Evolutionary conservation across 2,329 filamentous ascomycete species (phyloP), one percentile per base, ranked within the genome.

Genomic region (Macrophomina tecta): DNA sequence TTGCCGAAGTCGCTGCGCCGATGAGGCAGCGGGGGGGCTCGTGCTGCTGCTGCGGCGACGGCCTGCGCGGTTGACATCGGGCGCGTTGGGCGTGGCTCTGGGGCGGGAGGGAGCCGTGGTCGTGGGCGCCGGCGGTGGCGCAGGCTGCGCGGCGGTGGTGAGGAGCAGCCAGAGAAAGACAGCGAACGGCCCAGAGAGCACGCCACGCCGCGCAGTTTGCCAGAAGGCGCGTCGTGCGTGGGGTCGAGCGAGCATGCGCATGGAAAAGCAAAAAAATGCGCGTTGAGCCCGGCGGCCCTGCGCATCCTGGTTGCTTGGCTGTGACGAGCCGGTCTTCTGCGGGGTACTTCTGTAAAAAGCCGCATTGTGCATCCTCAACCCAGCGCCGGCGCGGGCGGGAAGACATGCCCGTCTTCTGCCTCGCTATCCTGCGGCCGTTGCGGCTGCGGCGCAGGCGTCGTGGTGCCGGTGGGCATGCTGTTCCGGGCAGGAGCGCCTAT

Each of bases 1-100:
- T 61, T 61, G 58, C 58, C 58, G 58, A 61, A 61, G 58, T 61
- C 58, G 58, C 58, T 61, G 58, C 56, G 56, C 56, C 40, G 40
- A 32, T n/a, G 56, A 46, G 56, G 28, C 56, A 60, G 56, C 56
- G 56, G 56, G 40, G 45, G 40, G 58, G 58, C 58, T 61, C 58
- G 58, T 49, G 58, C 58, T 48, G 42, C 58, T 61, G 58, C 58
- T 48, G 58, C 58, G 42, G 42, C 56, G 30, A 61, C 56, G 42
- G 28, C 30, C 1, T 23, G 16, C 8, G n/a, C 56, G 56, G 56
- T 61, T 61, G 56, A 61, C 56, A 28, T 61, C 56, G 56, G 56
- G 30, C 30, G 42, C 14, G n/a, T 23, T 14, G 7, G 11, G 49
- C 34, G 2, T 52, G 11, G 49, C 28, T 30, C 12, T n/a, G 28